Base-by-base conservation (phyloP, 2,329 filamentous ascomycete genomes). In the Neurospora sp. region DNA sequence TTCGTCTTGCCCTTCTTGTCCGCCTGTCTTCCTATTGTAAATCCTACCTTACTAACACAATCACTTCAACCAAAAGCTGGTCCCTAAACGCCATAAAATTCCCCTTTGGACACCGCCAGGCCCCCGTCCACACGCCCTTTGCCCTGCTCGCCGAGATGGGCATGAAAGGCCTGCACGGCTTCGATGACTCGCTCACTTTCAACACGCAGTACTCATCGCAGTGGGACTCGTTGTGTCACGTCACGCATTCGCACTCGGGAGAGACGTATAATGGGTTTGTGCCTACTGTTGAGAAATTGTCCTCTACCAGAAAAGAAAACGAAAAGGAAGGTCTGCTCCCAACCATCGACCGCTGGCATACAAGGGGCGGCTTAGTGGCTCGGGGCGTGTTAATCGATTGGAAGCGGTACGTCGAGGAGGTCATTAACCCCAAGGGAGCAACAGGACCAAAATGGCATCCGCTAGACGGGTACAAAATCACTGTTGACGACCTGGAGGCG, bases 351-450 rank as follows among this genome's bases (percentile, higher is more conserved):
- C 83, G 86, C 73, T 87, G 85, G 85, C 84, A 86, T 71, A 72
- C 78, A 2, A 79, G 79, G 1, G 86, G 86, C 37, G 85, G 85
- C 2, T 74, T 88, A 10, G 85, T 85, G 4, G 85, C 82, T 0
- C 81, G 87, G 2, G 87, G 85, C 5, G 83, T 89, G 0, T 78
- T 89, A 23, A 80, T 89, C 67, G 86, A 89, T 76, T 88, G 82
- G 71, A 80, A 80, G 70, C 75, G 74, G 62, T 80, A 78, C 75
- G 72, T 74, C 4, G 78, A 78, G 70, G 74, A 77, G 69, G 77
- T 76, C 11, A 36, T 36, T 36, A 36, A 36, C 33, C 11, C 11
- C 38, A 83, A 85, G 68, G 82, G 83, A 12, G 83, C 37, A 3
- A 19, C 6, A 37, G 71, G 78, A 36, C 33, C 33, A 6, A 36